phyloP scores from a whole-genome alignment of 108 stramenopile genomes.

The Aurantiochytrium sp. region DNA sequence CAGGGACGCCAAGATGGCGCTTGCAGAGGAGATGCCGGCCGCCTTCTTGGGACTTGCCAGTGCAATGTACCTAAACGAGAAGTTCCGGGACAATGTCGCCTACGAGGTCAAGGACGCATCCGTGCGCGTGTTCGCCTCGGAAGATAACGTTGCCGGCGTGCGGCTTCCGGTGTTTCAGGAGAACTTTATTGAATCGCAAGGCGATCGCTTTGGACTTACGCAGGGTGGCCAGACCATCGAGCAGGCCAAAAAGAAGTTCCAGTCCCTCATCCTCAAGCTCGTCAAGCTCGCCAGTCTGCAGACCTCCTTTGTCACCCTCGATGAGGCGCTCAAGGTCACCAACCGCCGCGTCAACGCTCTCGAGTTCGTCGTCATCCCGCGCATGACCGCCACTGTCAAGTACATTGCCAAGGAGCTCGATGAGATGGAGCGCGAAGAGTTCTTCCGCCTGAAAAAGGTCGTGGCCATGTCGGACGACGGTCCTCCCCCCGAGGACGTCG shows the following conservation, averaged over 20 bases:
- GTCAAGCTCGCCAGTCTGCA: conserved; percentile 52
- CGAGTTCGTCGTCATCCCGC: conserved; percentile 56
- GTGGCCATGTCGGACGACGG: conserved; percentile 32
- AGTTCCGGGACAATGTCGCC: not conserved
- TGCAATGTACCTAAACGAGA: not conserved
- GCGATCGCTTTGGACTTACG: conserved; percentile 38
- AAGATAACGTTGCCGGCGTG: conserved; percentile 58
- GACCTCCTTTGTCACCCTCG: conserved; percentile 55
- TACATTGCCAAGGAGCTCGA: conserved; percentile 56
- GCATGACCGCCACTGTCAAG: conserved; percentile 36
- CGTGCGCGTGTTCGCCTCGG: conserved; percentile 24
- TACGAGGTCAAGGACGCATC: not conserved
- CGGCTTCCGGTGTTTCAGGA: conserved; percentile 51
- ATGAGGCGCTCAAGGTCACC: conserved; percentile 56
- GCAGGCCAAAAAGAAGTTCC: conserved; percentile 44
- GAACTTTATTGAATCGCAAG: conserved; percentile 15
- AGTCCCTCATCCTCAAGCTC: conserved; percentile 32
- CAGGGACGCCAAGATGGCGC: conserved; percentile 36
- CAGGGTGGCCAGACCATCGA: conserved; percentile 46
- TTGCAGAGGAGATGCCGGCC: conserved; percentile 22
- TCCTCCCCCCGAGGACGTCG: not conserved
- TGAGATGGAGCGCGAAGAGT: conserved; percentile 59
- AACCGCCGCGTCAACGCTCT: conserved; percentile 58
- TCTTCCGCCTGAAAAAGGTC: conserved; percentile 57
- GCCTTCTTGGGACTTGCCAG: not conserved